Conservation (phyloP, 495 filamentous ascomycete genomes). For the Elaphomyces granulatus region DNA sequence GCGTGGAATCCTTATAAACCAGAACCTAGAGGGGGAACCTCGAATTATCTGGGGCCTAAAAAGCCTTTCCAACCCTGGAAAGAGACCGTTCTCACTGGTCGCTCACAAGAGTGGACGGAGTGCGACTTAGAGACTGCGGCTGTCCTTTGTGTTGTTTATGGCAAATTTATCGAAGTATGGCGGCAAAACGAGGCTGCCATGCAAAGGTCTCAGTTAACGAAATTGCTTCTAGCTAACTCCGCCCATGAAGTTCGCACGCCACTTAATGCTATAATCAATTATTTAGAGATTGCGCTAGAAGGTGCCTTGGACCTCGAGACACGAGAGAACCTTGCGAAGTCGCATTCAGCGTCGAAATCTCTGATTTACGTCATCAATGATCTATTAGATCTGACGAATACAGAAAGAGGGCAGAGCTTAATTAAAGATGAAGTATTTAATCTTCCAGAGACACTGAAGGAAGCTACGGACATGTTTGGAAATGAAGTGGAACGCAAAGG, state of each 20-base stretch:
- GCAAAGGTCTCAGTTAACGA: conserved; percentile 68
- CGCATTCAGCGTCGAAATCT: conserved; percentile 91
- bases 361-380: conserved; percentile 95
- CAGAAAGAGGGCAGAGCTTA: conserved; percentile 65
- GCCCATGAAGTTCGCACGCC: conserved; percentile 93
- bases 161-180: conserved; percentile 89
- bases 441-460: conserved; percentile 52
- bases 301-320: conserved; percentile 70
- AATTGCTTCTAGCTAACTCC: conserved; percentile 74
- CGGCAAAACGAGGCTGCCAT: conserved; percentile 76
- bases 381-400: conserved; percentile 80
- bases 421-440: conserved; percentile 76
- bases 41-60: conserved; percentile 57
- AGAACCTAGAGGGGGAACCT: conserved; percentile 48
- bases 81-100: conserved; percentile 61
- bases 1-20: conserved; percentile 91
- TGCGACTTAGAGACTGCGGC: conserved; percentile 68
- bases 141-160: conserved; percentile 80
- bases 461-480: conserved; percentile 60
- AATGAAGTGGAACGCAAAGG: conserved; percentile 64
- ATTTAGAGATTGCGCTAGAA: conserved; percentile 86
- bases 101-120: conserved; percentile 61
- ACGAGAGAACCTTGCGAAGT: conserved; percentile 71
- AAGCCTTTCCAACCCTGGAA: conserved; percentile 66
- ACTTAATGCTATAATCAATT: conserved; percentile 93